A percentile compares a stretch with the other conserved stretches of the same genome.
Evolutionary conservation across 2,329 filamentous ascomycete species (phyloP).

Genomic region (Teratosphaeria gauchensis): DNA sequence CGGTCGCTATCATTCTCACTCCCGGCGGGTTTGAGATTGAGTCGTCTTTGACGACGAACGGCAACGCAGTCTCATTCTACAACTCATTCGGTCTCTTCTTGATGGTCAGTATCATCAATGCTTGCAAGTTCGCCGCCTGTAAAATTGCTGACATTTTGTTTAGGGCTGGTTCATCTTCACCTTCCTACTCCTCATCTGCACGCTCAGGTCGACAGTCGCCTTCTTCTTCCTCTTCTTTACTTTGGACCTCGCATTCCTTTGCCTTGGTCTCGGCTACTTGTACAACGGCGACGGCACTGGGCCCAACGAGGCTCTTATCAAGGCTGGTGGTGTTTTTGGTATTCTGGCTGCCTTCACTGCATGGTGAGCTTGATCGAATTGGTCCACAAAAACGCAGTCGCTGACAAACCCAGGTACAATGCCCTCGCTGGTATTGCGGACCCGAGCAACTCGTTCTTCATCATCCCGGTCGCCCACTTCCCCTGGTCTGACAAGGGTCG

Average conservation of each 20-base stretch:
- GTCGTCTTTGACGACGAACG: conserved; percentile 31
- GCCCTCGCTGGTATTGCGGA: conserved; percentile 47
- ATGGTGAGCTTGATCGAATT: conserved; percentile 27
- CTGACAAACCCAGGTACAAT: conserved; percentile 31
- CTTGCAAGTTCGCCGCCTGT: no score
- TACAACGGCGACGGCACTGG: conserved; percentile 26
- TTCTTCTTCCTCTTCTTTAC: conserved; percentile 51
- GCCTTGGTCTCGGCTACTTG: conserved; percentile 47
- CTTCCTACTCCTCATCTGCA: conserved; percentile 44
- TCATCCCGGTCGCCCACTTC: conserved; percentile 87
- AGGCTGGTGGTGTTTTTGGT: conserved; percentile 44
- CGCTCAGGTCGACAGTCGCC: conserved; percentile 47
- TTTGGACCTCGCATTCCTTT: conserved; percentile 48
- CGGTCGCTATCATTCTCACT: conserved; percentile 49
- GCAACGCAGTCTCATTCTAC: conserved; percentile 34
- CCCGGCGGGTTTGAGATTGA: conserved; percentile 44
- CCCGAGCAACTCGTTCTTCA: conserved; percentile 65
- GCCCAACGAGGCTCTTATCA: conserved; percentile 38
- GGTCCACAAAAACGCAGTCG: conserved; percentile 2
- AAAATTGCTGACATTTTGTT: background rate
- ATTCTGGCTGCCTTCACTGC: conserved; percentile 44
- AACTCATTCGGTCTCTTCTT: conserved; percentile 49
- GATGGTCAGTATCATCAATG: conserved; percentile 30
- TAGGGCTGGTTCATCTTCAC: conserved; percentile 37
- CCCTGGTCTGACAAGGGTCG: conserved; percentile 79